Percentiles rank a stretch among this genome's conserved stretches.
Conservation (phyloP, 2,329 filamentous ascomycete species). For the Cordyceps cateniannulata region DNA sequence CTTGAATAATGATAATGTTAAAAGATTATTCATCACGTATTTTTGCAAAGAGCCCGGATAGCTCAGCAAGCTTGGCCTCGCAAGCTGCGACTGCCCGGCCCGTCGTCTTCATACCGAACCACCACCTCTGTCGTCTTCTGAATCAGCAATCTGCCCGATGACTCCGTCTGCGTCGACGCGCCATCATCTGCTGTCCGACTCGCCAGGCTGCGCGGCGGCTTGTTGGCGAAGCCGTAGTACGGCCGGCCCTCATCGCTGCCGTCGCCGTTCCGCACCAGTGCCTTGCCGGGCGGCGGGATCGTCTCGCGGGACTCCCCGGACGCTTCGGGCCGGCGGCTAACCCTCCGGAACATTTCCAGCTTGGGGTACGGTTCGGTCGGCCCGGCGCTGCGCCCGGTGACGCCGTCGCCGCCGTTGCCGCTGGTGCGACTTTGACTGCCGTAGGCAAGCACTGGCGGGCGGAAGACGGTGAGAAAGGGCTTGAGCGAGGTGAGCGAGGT, state of each 20-base stretch:
- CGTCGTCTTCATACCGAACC: conserved; percentile 3
- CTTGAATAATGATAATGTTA: no score
- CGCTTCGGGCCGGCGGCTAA: not conserved
- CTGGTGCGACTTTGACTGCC: not conserved
- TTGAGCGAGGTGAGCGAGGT: conserved; percentile 11
- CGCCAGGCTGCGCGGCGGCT: not conserved
- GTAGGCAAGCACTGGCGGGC: not conserved
- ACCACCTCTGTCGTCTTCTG: conserved; percentile 10
- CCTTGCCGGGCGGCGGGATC: not conserved
- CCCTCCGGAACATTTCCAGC: conserved; percentile 10
- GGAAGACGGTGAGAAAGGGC: conserved; percentile 12
- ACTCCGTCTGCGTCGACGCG: not conserved
- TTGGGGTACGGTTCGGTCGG: not conserved
- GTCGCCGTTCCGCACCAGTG: not conserved
- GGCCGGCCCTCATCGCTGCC: not conserved
- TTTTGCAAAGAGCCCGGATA: no score
- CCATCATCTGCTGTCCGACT: not conserved
- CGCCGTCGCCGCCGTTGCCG: not conserved
- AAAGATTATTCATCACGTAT: no score
- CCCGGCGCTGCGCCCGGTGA: not conserved
- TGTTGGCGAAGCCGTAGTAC: not conserved
- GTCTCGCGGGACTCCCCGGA: conserved; percentile 5
- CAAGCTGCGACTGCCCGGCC: not conserved
- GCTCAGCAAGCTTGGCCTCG: not conserved
- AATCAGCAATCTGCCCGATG: conserved; percentile 4